Evolutionary conservation across 2,329 filamentous ascomycete genomes (phyloP), one percentile per base, ranked within the genome.

Genomic region (Trichoderma koningii): DNA sequence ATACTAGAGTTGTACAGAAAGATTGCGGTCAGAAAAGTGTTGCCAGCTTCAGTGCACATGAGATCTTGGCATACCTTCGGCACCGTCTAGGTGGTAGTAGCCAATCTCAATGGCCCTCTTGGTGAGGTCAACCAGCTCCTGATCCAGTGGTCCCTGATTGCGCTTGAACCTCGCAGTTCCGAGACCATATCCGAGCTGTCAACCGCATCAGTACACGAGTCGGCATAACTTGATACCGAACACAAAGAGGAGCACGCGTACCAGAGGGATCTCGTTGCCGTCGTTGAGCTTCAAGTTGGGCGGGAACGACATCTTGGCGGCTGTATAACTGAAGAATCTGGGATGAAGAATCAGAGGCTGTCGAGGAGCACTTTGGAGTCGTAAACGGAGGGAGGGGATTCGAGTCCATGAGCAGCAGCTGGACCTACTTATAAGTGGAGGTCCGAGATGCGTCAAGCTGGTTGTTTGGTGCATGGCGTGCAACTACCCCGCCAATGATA

Each of bases 61-160:
- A 14, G 34, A 6, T 30, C 5, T 47, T 23, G 19, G 68, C 76
- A 65, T 73, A 88, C 87, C 78, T 79, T 93, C 87, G 21, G 91
- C 91, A 50, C 90, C 86, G 74, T 94, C 91, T 3, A 93, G 81
- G 72, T 93, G 90, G 65, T 82, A 82, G 75, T 88, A 93, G 26
- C 89, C 90, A n/a, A 85, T 76, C 63, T 85, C 83, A 70, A 92
- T 88, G 38, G 90, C 90, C 68, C 78, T 82, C 64, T 89, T 84
- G 48, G 82, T 82, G 60, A 78, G 68, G 26, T 80, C 76, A 52
- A 83, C 73, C 55, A 83, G 76, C 5, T 81, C 79, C 64, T 86
- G 77, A 69, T 91, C 87, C 48, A 88, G 77, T 53, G 82, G 77
- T 55, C 75, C 80, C 9, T 81, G 76, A 4, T 73, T 73, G 69